Conservation (phyloP, 1,284 basidiomycete species). For the Schizophyllum amplum region DNA sequence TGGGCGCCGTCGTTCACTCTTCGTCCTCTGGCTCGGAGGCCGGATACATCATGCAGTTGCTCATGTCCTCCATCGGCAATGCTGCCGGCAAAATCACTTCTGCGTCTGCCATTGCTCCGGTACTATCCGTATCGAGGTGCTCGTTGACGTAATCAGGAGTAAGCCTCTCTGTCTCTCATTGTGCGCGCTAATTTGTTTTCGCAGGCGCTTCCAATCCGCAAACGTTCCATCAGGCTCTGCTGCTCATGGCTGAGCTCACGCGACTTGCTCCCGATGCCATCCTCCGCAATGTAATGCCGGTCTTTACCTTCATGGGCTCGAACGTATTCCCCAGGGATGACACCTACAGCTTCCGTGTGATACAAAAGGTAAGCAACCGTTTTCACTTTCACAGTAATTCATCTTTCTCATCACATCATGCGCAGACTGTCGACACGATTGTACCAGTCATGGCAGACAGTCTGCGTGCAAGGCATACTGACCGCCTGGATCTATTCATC, state of each 20-base stretch:
- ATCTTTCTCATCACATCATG: constrained; percentile 1
- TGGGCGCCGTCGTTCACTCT: constrained; percentile 60
- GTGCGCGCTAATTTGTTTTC: constrained; percentile 3
- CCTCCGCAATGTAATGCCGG: constrained; percentile 93
- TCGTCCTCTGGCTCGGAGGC: constrained; percentile 48
- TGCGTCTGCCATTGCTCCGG: constrained; percentile 34
- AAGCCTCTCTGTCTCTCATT: constrained; percentile 16
- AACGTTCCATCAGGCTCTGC: constrained; percentile 87
- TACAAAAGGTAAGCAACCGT: constrained; percentile 72
- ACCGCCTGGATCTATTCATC: constrained; percentile 54
- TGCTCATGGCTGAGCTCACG: constrained; percentile 85
- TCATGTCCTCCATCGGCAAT: constrained; percentile 77
- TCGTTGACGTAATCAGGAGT: constrained; percentile 85
- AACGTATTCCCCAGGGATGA: constrained; percentile 96
- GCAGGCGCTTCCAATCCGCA: constrained; percentile 86
- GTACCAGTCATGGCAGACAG: constrained; percentile 89
- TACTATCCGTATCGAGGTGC: constrained; percentile 64
- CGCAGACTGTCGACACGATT: constrained; percentile 84
- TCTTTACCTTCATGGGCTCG: constrained; percentile 99
- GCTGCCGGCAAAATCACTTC: constrained; percentile 54
- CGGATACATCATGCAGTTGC: constrained; percentile 78
- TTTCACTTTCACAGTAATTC: too few relatives aligned
- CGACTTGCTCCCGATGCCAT: constrained; percentile 85
- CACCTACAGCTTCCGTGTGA: constrained; percentile 89
- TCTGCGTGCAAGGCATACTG: constrained; percentile 46